phyloP scores from a whole-genome alignment of 2,329 filamentous ascomycete genomes.

The Monilinia fructigena region DNA sequence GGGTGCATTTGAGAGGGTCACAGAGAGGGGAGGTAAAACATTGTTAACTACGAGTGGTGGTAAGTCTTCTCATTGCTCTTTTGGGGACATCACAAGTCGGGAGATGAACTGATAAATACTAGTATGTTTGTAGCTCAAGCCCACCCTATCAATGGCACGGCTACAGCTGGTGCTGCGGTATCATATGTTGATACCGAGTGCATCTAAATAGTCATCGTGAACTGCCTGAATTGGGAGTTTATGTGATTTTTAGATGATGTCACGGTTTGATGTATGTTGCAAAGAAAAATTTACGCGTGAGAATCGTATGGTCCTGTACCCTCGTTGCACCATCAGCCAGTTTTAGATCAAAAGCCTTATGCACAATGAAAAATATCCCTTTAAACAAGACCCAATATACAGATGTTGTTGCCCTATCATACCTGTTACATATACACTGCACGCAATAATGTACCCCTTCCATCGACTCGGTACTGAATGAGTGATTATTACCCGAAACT shows the following conservation, averaged over 20 bases:
- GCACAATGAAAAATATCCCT: not conserved
- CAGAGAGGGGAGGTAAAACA: slow-evolving; percentile 1
- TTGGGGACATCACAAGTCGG: not conserved
- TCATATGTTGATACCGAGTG: slow-evolving; percentile 9
- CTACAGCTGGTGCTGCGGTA: not conserved
- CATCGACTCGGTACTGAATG: not conserved
- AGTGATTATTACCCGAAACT: not conserved
- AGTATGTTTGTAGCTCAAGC: slow-evolving; percentile 2
- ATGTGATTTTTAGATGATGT: not conserved
- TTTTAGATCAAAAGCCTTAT: not conserved
- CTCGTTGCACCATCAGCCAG: not conserved
- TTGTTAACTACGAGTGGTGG: slow-evolving; percentile 28
- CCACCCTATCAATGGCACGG: not conserved
- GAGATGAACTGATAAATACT: not conserved
- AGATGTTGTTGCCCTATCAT: not conserved
- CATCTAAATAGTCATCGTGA: not conserved
- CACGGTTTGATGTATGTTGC: not conserved
- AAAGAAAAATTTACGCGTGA: not conserved
- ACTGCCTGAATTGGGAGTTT: not conserved
- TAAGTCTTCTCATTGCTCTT: slow-evolving; percentile 18
- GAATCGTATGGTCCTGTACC: not conserved
- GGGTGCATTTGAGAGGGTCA: slow-evolving; percentile 25
- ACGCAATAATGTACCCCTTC: not conserved
- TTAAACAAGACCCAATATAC: not conserved
- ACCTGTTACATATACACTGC: not conserved